phyloP scores from a whole-genome alignment of 805 yeast genomes.

The Sugiyamaella valdiviana region DNA sequence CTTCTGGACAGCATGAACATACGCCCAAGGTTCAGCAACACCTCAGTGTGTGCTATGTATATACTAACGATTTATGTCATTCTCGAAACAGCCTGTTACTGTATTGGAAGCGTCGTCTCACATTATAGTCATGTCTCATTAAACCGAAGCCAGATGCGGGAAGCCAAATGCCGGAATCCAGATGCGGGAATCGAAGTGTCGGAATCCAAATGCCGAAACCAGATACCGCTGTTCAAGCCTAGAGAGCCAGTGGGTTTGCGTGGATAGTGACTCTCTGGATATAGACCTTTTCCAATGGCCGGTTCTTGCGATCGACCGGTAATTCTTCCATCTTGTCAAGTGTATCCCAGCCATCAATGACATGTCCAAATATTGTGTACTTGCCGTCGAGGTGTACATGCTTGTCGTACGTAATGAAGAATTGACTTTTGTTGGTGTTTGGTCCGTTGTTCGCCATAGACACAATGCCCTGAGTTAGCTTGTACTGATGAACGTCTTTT shows the following conservation, averaged over 20 bases:
- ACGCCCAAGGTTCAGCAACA: neutral
- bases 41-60: neutral
- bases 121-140: too few species aligned
- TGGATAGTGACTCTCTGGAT: conserved; percentile 35
- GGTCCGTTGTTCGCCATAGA: conserved; percentile 94
- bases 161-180: too few species aligned
- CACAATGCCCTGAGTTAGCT: conserved; percentile 48
- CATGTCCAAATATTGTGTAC: conserved; percentile 72
- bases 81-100: too few species aligned
- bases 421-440: conserved; percentile 87
- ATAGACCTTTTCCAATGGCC: conserved; percentile 31
- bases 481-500: neutral
- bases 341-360: conserved; percentile 38
- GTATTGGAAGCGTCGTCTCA: too few species aligned
- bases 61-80: neutral
- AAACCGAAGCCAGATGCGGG: too few species aligned
- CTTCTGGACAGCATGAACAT: neutral
- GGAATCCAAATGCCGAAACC: too few species aligned
- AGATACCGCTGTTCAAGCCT: too few species aligned
- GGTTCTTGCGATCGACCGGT: conserved; percentile 40
- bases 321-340: conserved; percentile 55
- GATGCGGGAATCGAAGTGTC: too few species aligned
- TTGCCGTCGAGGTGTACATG: conserved; percentile 70
- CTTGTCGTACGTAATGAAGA: conserved; percentile 73
- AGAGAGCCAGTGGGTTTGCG: conserved; percentile 40